Evolutionary conservation across 2,329 filamentous ascomycete genomes (phyloP), one percentile per base, ranked within the genome.

Genomic region (Aspergillus cejpii): DNA sequence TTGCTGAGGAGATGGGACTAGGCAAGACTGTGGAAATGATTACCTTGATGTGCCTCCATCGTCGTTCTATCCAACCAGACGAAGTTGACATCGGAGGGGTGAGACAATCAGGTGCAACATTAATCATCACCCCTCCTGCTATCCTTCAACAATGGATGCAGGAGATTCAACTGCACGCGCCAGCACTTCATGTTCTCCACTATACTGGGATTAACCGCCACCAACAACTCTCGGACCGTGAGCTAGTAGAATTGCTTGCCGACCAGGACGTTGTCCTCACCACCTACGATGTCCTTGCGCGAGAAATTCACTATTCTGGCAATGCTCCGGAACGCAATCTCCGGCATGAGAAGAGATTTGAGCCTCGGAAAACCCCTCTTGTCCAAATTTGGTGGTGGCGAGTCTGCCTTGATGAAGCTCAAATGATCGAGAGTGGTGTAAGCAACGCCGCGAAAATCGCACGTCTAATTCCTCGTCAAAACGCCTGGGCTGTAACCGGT

Each of bases 401-500:
- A 33, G 79, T 94, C 1, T 80, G 77, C 56, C 69, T 83, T 20
- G 79, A 83, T 53, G 79, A 73, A 55, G 71, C 91, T 0, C 92
- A 98, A 60, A 94, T 95, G 85, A 82, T 97, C 33, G 91, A 97
- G 62, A 91, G 80, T 53, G 88, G 89, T 26, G 82, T 94, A 3
- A 90, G 81, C 56, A 83, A 87, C 54, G 87, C 91, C 21, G 90
- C 92, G 1, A 79, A 76, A 37, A 81, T 96, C 11, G 89, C 89
- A 27, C 80, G 82, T 31, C 72, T 84, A 20, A 84, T 98, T 49
- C 89, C 91, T 36, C 79, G 92, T 21, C 69, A 86, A 51, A 90
- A 95, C 66, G 84, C 88, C 2, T 97, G 92, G 92, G 89, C 85
- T 11, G 82, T 98, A 31, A 91, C 88, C 0, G 92, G 88, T 33